Conservation (phyloP, 305 asterid genomes). For the Fraxinus paxiana region DNA sequence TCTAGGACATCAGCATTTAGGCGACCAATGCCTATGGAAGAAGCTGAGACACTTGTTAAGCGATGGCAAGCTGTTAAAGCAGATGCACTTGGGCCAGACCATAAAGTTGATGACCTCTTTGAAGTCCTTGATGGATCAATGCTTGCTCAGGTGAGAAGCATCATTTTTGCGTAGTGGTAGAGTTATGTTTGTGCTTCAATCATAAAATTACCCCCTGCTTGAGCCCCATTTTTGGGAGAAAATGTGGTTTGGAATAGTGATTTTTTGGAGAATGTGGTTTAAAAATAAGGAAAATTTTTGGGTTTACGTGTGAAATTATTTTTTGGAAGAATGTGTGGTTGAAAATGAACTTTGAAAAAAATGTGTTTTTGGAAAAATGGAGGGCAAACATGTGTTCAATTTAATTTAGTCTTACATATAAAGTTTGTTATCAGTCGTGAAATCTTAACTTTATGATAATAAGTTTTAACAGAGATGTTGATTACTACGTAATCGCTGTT, state of each 20-base stretch:
- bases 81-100: conserved; percentile 85
- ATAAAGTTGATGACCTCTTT: conserved; percentile 53
- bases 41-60: conserved; percentile 89
- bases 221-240: not conserved
- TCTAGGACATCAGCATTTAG: conserved; percentile 44
- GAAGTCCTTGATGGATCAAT: conserved; percentile 87
- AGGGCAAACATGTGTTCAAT: not conserved
- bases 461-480: conserved; percentile 1
- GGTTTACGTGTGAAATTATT: not conserved
- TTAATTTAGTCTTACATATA: not conserved
- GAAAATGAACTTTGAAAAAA: not conserved
- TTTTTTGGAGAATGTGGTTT: not conserved
- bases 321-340: not conserved
- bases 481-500: conserved; percentile 1
- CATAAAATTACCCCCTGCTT: not conserved
- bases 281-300: not conserved
- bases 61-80: conserved; percentile 87
- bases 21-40: conserved; percentile 75
- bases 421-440: conserved; percentile 4
- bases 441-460: conserved; percentile 1
- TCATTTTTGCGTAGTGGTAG: conserved; percentile 21
- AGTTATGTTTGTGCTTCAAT: conserved; percentile 18
- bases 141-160: conserved; percentile 79
- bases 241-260: not conserved
- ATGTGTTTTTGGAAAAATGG: not conserved